These are phyloP conservation scores for Verticillium zaregamsianum DNA, from an alignment of 2,329 filamentous ascomycete genomes.

Conservation along the genomic window DNA sequence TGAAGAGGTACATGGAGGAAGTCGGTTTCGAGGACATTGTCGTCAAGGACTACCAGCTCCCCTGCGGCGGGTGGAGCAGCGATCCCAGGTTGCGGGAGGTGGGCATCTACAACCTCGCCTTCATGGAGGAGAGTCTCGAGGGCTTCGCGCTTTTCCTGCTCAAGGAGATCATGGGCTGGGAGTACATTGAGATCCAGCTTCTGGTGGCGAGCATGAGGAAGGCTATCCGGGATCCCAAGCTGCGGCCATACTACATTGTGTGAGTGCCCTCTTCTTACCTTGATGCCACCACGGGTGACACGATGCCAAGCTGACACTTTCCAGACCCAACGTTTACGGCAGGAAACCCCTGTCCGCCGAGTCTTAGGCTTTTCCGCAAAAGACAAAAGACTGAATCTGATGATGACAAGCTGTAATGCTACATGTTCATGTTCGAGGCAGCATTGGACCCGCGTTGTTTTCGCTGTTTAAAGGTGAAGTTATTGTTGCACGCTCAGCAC, in stretches of 20 bases:
- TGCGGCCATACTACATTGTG: conserved; percentile 18
- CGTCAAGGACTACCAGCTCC: conserved; percentile 9
- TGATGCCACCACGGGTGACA: no score
- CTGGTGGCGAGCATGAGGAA: conserved; percentile 20
- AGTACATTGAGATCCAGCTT: conserved; percentile 17
- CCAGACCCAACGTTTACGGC: neutral
- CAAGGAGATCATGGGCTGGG: conserved; percentile 22
- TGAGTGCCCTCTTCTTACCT: conserved; percentile 9
- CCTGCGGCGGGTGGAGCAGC: conserved; percentile 10
- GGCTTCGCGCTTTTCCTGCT: conserved; percentile 22
- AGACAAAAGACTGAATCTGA: no score
- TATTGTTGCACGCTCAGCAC: no score
- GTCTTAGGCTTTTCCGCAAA: neutral
- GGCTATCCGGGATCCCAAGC: conserved; percentile 14
- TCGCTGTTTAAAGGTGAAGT: no score
- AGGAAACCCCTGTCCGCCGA: neutral
- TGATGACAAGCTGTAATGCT: no score
- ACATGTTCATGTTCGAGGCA: no score
- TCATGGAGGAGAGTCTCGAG: conserved; percentile 21
- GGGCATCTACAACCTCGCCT: conserved; percentile 15
- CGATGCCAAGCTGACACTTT: neutral
- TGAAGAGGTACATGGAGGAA: conserved; percentile 14
- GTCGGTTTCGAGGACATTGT: conserved; percentile 16
- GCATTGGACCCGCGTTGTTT: no score
- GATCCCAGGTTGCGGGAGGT: conserved; percentile 7